These are phyloP conservation scores for Plectosphaerella cucumerina DNA, from an alignment of 2,329 filamentous ascomycete genomes.

Conservation along the genomic window DNA sequence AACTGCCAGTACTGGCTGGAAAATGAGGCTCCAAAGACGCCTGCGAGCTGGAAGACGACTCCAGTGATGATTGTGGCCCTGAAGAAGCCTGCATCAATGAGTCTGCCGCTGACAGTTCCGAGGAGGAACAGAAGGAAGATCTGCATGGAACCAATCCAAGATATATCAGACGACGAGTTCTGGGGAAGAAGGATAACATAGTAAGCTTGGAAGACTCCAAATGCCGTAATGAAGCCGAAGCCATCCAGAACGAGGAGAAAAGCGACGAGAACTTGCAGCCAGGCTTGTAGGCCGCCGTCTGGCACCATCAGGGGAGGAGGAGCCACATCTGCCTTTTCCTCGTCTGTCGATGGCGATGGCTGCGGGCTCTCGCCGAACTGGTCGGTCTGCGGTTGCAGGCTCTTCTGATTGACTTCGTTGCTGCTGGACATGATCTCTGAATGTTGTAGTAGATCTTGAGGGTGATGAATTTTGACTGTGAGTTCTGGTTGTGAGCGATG, in stretches of 20 bases:
- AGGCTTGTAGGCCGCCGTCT: constrained; percentile 17
- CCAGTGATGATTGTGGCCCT: constrained; percentile 32
- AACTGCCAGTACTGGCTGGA: constrained; percentile 42
- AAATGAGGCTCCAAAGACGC: constrained; percentile 40
- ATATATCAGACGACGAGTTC: constrained; percentile 31
- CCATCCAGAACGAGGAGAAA: constrained; percentile 37
- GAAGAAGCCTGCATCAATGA: constrained; percentile 40
- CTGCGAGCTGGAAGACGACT: constrained; percentile 31
- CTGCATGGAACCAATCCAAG: constrained; percentile 43
- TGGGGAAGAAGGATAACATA: constrained; percentile 26
- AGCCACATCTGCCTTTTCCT: no score
- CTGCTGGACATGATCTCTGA: no score
- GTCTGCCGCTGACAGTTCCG: constrained; percentile 36
- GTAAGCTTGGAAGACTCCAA: constrained; percentile 40
- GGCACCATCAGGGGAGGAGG: neutral
- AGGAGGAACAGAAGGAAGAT: constrained; percentile 37
- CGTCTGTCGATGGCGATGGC: no score
- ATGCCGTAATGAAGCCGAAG: constrained; percentile 41
- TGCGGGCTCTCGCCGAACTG: no score
- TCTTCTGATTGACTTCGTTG: no score
- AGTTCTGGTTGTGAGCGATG: no score
- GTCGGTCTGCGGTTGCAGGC: no score
- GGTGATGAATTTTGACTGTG: no score
- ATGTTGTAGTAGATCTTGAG: no score
- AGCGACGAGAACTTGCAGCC: constrained; percentile 32